Evolutionary conservation across 495 filamentous ascomycete genomes (phyloP), one percentile per base, ranked within the genome.

Genomic region (Friedmanniomyces simplex): DNA sequence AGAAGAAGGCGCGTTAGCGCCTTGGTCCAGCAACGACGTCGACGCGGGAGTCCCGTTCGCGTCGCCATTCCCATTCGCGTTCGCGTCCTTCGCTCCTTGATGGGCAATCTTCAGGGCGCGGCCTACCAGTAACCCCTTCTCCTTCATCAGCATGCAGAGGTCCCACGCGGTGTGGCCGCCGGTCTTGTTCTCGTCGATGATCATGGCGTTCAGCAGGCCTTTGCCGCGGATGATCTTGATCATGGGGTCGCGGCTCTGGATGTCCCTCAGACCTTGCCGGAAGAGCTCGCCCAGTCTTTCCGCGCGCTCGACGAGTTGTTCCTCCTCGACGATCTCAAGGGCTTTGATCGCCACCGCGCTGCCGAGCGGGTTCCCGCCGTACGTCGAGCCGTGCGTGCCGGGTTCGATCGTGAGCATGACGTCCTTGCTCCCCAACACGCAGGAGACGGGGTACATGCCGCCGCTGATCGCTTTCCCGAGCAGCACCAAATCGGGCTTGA

Each of bases 381-480:
- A 99, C 25, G 93, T 99, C 26, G 88, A 94, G 32, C 93, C 93
- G 67, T 99, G 93, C 26, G 93, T 96, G 41, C 93, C 93, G 20
- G 93, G 86, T 76, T 99, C 94, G 58, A 99, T 76, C n/a, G 88
- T 90, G 63, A 96, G 82, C 93, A 99, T 96, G 62, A 99, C 79
- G 45, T 95, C 89, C 73, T 86, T 89, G 62, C 83, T 82, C 16
- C 85, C 87, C 48, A 99, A 77, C 50, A 99, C 93, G 66, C 85
- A 89, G 34, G 91, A 96, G 37, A 99, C 93, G 24, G 93, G 93
- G 72, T 99, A 97, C 87, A 99, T 94, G 68, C 93, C 93, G 54
- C 93, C 93, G 39, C 89, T 95, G 66, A 99, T 91, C 58, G 93
- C 93, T 77, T 99, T 99, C 60, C 93, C 93, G 41, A 99, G 80